phyloP scores from a whole-genome alignment of 129 eudicot species.

The carrot (Daucus carota) region DH1_v3.0 NC_030387.2:3748501-3749000 shows the following conservation, averaged over 20 bases:
- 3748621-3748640: too few species aligned
- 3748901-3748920: too few species aligned
- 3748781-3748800: neutral
- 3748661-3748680: neutral
- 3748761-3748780: neutral
- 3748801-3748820: slow-evolving; percentile 83
- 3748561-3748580: too few species aligned
- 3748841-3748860: slow-evolving; percentile 82
- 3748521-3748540: neutral
- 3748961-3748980: too few species aligned
- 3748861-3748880: slow-evolving; percentile 82
- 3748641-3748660: too few species aligned
- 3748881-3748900: too few species aligned
- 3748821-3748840: slow-evolving; percentile 85
- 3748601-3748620: too few species aligned
- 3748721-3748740: neutral
- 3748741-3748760: neutral
- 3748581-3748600: too few species aligned
- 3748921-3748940: too few species aligned
- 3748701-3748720: neutral
- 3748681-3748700: neutral
- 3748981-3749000: too few species aligned
- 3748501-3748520: neutral
- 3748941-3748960: too few species aligned
- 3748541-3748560: neutral